Evolutionary conservation across 768 basidiomycete genomes (phyloP).

Genomic region (Pleurotus djamor): DNA sequence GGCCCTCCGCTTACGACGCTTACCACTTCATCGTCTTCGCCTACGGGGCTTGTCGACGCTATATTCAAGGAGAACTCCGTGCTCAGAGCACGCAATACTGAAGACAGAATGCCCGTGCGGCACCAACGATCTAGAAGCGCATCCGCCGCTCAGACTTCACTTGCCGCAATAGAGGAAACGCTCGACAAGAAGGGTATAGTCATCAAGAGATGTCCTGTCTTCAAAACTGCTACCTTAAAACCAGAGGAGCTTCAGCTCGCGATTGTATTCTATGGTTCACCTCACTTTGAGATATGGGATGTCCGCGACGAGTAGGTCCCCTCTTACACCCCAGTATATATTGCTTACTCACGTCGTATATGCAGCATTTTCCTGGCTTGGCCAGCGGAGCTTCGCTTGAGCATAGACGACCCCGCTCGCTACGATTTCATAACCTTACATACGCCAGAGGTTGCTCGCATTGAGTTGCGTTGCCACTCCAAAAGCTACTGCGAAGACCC

Average conservation of each 20-base stretch:
- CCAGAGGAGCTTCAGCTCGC: constrained; percentile 16
- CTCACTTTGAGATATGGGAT: constrained; percentile 35
- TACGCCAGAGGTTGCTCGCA: not conserved
- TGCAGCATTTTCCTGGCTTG: constrained; percentile 1
- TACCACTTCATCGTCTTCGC: not conserved
- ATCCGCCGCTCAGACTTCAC: not conserved
- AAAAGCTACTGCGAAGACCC: constrained; percentile 2
- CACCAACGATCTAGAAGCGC: not conserved
- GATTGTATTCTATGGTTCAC: constrained; percentile 23
- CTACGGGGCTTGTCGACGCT: not conserved
- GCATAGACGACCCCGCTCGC: not conserved
- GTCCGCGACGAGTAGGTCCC: constrained; percentile 26
- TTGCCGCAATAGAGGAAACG: not conserved
- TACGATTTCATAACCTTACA: not conserved
- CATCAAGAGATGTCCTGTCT: not conserved
- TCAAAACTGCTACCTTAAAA: not conserved
- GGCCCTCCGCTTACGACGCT: not conserved
- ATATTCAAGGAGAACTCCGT: not conserved
- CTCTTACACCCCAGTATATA: not conserved
- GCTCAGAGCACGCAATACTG: not conserved
- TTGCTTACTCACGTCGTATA: not conserved
- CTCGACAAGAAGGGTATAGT: not conserved
- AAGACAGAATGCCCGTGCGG: not conserved
- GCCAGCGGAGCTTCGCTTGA: constrained; percentile 2
- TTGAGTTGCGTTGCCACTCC: not conserved